A percentile compares a stretch with the other conserved stretches of the same genome.
Evolutionary conservation across 2,329 filamentous ascomycete species (phyloP).

Genomic region (Diaporthe ampelina): DNA sequence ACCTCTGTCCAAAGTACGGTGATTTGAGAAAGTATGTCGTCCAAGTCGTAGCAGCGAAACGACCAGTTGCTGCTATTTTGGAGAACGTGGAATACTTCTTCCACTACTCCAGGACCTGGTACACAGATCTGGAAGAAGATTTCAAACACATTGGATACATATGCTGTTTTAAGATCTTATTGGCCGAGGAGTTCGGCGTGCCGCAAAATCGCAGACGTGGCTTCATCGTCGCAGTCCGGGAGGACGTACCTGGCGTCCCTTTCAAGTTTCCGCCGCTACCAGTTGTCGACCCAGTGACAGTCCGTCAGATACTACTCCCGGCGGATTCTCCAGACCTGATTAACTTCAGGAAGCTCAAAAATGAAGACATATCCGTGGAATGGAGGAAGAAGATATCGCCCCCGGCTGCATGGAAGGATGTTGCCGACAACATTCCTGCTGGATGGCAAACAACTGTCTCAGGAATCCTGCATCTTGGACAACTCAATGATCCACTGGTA

Average conservation of each 20-base stretch:
- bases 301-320: not conserved
- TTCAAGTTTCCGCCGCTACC: not conserved
- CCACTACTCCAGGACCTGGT: not conserved
- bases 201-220: not conserved
- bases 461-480: not conserved
- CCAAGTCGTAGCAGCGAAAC: not conserved
- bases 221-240: not conserved
- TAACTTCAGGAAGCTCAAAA: not conserved
- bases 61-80: not conserved
- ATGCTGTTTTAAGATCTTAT: not conserved
- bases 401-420: not conserved
- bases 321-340: not conserved
- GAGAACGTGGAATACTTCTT: not conserved
- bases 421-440: not conserved
- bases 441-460: not conserved
- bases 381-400: fast-evolving
- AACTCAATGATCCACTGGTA: fast-evolving
- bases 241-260: not conserved
- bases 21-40: not conserved
- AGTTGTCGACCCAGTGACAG: not conserved
- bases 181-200: not conserved
- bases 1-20: not conserved
- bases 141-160: too few relatives aligned
- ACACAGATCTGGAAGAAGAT: not conserved
- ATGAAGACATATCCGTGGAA: not conserved